These are phyloP conservation scores for Tubosaeta brunneosetosa DNA, from an alignment of 768 basidiomycete genomes.

Conservation along the genomic window DNA sequence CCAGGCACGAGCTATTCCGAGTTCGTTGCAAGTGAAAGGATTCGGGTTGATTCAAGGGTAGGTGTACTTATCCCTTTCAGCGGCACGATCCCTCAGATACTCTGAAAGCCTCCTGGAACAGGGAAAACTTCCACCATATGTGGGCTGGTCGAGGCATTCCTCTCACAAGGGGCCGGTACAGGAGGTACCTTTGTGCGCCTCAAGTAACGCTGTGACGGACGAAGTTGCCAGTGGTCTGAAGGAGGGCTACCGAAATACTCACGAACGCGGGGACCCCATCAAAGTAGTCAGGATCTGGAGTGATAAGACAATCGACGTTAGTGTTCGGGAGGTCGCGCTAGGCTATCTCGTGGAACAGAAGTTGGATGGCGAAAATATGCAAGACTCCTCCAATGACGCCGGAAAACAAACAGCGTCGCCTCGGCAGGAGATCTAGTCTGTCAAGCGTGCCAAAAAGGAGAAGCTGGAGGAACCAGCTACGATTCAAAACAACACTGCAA, in stretches of 20 bases:
- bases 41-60: constrained; percentile 97
- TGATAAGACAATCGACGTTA: constrained; percentile 66
- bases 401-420: constrained; percentile 55
- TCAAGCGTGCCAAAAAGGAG: constrained; percentile 54
- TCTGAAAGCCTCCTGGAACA: constrained; percentile 85
- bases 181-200: constrained; percentile 88
- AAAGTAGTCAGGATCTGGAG: constrained; percentile 91
- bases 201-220: constrained; percentile 97
- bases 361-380: constrained; percentile 42
- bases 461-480: constrained; percentile 59
- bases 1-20: constrained; percentile 84
- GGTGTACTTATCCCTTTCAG: constrained; percentile 13
- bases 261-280: constrained; percentile 49
- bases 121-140: constrained; percentile 99
- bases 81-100: background rate
- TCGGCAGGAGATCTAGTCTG: constrained; percentile 62
- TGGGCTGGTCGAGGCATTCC: constrained; percentile 80
- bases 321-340: constrained; percentile 80
- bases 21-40: constrained; percentile 64
- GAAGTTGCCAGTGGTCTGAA: constrained; percentile 88
- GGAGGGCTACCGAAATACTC: constrained; percentile 61
- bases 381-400: constrained; percentile 44
- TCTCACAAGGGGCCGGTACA: constrained; percentile 56
- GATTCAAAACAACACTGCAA: constrained; percentile 53
- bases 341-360: constrained; percentile 82